phyloP scores from a whole-genome alignment of 2,329 filamentous ascomycete species.

The Colletotrichum tanaceti region DNA sequence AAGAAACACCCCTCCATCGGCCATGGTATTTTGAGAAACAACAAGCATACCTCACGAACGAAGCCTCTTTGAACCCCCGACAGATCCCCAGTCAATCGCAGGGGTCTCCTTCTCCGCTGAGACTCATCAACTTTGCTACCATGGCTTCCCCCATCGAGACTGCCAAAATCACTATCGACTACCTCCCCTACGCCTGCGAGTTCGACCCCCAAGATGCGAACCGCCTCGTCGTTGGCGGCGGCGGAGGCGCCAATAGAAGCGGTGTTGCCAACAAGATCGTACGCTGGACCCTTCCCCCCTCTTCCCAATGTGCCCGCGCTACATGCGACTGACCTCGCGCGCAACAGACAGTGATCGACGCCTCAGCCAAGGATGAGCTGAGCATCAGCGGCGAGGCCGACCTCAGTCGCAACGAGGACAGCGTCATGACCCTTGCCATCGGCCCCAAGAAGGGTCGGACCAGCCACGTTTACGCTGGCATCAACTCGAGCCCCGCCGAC shows the following conservation, averaged over 20 bases:
- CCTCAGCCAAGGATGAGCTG: slow-evolving; percentile 72
- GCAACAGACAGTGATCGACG: slow-evolving; percentile 75
- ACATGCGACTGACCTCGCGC: slow-evolving; percentile 32
- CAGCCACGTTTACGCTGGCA: slow-evolving; percentile 76
- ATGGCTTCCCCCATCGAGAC: slow-evolving; percentile 58
- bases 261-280: slow-evolving; percentile 91
- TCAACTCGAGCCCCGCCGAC: slow-evolving; percentile 82
- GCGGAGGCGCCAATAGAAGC: slow-evolving; percentile 83
- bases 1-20: not conserved
- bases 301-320: not conserved
- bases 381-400: slow-evolving; percentile 77
- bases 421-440: slow-evolving; percentile 83
- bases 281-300: slow-evolving; percentile 49
- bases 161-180: slow-evolving; percentile 77
- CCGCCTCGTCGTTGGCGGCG: slow-evolving; percentile 84
- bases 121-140: slow-evolving; percentile 20
- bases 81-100: slow-evolving; percentile 9
- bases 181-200: slow-evolving; percentile 87
- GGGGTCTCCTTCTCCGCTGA: slow-evolving; percentile 10
- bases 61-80: not conserved
- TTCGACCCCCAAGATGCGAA: slow-evolving; percentile 85
- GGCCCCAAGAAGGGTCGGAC: slow-evolving; percentile 60
- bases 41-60: not conserved
- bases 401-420: slow-evolving; percentile 87
- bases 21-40: slow-evolving; percentile 20